A percentile compares a stretch with the other conserved stretches of the same genome.
These are phyloP conservation scores for Henningerozyma blattae DNA, from an alignment of 805 yeast genomes.

Conservation along the genomic window DNA sequence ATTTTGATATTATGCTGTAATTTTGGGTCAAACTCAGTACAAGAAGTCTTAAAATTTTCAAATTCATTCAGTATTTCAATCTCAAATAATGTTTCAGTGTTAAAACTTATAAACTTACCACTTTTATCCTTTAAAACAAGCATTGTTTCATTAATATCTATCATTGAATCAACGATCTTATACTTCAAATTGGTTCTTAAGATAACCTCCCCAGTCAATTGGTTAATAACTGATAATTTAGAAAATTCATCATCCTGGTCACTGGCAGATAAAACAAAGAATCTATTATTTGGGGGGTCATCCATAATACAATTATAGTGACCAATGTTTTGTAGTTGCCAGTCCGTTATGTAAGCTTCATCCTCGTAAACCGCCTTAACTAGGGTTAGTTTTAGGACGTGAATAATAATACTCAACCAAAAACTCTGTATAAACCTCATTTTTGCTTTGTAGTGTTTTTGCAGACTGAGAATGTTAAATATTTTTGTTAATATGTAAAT, in stretches of 20 bases:
- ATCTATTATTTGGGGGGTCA: conserved; percentile 5
- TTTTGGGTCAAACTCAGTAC: conserved; percentile 10
- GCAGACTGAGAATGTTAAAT: too few relatives aligned
- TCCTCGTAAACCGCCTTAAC: conserved; percentile 31
- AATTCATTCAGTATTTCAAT: background rate
- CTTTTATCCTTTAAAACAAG: conserved; percentile 5
- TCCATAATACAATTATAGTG: conserved; percentile 19
- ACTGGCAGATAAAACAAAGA: conserved; percentile 20
- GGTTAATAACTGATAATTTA: conserved; percentile 26
- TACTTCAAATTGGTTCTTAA: conserved; percentile 23
- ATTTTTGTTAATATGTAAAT: too few relatives aligned
- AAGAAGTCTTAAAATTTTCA: conserved; percentile 6
- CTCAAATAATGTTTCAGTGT: conserved; percentile 11
- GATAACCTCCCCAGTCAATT: conserved; percentile 22
- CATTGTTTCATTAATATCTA: conserved; percentile 5
- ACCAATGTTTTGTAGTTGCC: conserved; percentile 40
- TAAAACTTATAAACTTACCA: conserved; percentile 4
- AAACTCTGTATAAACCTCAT: too few relatives aligned
- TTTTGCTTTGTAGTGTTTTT: too few relatives aligned
- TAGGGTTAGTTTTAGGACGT: too few relatives aligned
- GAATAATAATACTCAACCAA: too few relatives aligned
- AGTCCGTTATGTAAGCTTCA: conserved; percentile 44
- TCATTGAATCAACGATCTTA: conserved; percentile 7
- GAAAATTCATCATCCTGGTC: conserved; percentile 7
- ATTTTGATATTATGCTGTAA: conserved; percentile 4